Evolutionary conservation across 2,329 filamentous ascomycete genomes (phyloP).

Genomic region (Colletotrichum sp.): DNA sequence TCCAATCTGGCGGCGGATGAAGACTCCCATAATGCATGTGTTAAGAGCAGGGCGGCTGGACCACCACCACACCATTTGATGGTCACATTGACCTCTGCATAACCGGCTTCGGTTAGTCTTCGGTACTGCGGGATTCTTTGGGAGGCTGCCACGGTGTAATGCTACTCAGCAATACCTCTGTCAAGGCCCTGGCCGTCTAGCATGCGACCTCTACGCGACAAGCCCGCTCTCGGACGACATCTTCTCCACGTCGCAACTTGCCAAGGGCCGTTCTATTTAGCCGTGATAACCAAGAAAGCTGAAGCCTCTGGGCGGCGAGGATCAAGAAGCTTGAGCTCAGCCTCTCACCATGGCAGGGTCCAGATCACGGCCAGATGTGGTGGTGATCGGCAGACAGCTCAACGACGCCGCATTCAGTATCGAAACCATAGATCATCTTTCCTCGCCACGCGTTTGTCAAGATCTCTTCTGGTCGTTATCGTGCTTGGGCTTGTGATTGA

Average conservation of each 20-base stretch:
- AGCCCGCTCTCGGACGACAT: neutral
- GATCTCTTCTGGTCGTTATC: neutral
- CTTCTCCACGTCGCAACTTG: neutral
- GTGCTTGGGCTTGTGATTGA: neutral
- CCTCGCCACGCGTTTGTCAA: neutral
- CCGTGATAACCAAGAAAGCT: conserved; percentile 2
- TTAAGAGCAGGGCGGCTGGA: conserved; percentile 1
- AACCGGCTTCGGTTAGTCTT: neutral
- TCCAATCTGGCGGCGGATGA: conserved; percentile 17
- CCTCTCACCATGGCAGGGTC: conserved; percentile 8
- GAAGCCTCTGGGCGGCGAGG: conserved; percentile 2
- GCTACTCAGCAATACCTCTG: neutral
- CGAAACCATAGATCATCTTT: neutral
- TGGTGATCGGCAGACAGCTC: neutral
- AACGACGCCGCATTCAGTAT: neutral
- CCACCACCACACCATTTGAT: conserved; percentile 4
- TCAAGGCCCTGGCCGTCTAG: neutral
- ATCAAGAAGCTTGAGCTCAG: conserved; percentile 17
- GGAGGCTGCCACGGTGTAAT: neutral
- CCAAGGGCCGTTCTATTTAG: conserved; percentile 8
- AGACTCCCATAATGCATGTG: conserved; percentile 2
- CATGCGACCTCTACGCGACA: neutral
- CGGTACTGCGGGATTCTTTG: neutral
- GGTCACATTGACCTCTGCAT: conserved; percentile 11
- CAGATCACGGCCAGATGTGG: neutral